Conservation (phyloP, 148 eudicot species). For the Persicaria maculosa region DNA sequence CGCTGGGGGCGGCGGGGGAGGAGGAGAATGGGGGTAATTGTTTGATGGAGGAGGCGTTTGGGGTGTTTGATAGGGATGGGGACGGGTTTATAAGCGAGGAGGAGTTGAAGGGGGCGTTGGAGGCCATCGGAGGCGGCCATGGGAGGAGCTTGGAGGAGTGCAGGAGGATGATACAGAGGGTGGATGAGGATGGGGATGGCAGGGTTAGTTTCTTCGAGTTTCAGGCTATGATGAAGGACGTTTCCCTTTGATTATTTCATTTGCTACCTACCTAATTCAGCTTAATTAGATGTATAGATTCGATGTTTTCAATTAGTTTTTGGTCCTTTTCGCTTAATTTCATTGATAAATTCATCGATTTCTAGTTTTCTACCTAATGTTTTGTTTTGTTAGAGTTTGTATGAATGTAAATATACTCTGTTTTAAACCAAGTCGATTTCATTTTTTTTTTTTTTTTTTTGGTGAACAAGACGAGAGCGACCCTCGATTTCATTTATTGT, state of each 20-base stretch:
- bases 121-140: background rate
- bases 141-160: slow-evolving; percentile 10
- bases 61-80: slow-evolving; percentile 2
- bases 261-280: background rate
- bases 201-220: slow-evolving; percentile 4
- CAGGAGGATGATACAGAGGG: slow-evolving; percentile 9
- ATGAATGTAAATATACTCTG: no score
- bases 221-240: slow-evolving; percentile 4
- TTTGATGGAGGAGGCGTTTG: slow-evolving; percentile 25
- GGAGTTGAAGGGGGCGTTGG: background rate
- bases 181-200: slow-evolving; percentile 12
- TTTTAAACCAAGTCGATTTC: no score
- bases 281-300: no score
- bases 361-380: no score
- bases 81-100: slow-evolving; percentile 7
- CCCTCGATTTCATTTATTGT: no score
- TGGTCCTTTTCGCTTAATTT: no score
- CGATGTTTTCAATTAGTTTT: no score
- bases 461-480: no score
- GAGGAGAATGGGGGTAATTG: slow-evolving; percentile 4
- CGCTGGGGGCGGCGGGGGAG: slow-evolving; percentile 9
- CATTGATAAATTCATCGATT: no score
- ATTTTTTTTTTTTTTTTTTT: no score
- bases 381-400: no score
- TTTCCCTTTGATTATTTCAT: background rate